These are phyloP conservation scores for Penicillium sp. DNA, from an alignment of 2,329 filamentous ascomycete genomes.

Conservation along the genomic window DNA sequence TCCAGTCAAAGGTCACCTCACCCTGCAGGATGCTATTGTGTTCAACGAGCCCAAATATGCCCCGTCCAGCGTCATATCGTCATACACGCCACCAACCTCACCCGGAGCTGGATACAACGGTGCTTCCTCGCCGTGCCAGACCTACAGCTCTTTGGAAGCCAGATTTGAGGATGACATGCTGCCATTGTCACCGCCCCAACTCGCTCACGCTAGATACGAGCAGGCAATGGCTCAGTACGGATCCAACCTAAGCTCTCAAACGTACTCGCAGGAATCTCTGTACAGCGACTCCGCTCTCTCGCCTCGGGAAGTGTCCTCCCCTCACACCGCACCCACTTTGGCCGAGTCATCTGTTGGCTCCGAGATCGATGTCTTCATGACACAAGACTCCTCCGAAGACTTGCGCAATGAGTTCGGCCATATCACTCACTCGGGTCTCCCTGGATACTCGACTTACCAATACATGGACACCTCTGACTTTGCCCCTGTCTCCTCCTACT, in stretches of 20 bases:
- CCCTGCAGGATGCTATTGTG: slow-evolving; percentile 37
- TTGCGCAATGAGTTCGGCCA: slow-evolving; percentile 34
- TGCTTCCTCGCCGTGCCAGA: slow-evolving; percentile 37
- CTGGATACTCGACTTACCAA: slow-evolving; percentile 31
- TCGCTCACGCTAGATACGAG: slow-evolving; percentile 24
- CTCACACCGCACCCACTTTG: slow-evolving; percentile 38
- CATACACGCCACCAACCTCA: slow-evolving; percentile 50
- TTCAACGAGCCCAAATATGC: slow-evolving; percentile 45
- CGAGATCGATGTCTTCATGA: slow-evolving; percentile 45
- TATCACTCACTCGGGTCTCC: slow-evolving; percentile 31
- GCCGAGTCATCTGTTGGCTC: slow-evolving; percentile 36
- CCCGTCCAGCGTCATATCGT: slow-evolving; percentile 45
- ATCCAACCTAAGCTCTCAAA: slow-evolving; percentile 13
- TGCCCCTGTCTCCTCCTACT: slow-evolving; percentile 33
- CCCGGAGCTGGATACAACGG: slow-evolving; percentile 43
- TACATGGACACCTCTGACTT: slow-evolving; percentile 31
- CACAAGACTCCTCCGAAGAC: slow-evolving; percentile 30
- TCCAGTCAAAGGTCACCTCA: slow-evolving; percentile 10
- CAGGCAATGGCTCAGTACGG: slow-evolving; percentile 25
- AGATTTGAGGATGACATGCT: slow-evolving; percentile 40
- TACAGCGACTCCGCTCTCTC: slow-evolving; percentile 33
- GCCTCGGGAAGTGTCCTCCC: slow-evolving; percentile 37
- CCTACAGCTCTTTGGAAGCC: slow-evolving; percentile 40
- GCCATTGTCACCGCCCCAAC: slow-evolving; percentile 33
- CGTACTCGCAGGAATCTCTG: slow-evolving; percentile 29